Base-by-base conservation (phyloP, 169 alveolate species). In the Neospora caninum region DNA sequence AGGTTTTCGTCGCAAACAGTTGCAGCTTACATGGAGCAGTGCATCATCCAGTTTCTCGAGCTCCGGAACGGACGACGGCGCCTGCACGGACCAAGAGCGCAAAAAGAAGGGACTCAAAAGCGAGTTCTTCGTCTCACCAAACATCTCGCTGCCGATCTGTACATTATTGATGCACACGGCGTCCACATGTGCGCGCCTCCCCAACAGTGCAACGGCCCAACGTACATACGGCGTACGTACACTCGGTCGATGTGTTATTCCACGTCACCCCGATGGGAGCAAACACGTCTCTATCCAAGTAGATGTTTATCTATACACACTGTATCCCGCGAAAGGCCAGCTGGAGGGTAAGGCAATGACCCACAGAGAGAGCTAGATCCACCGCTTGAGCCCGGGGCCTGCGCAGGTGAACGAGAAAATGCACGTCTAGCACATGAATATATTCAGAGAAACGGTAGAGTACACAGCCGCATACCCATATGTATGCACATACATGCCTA, bases 41-140 rank as follows among this genome's bases (percentile, higher is more conserved):
- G 38, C 69, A 41, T 82, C 89, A 25, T 82, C 89, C 38, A 82
- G 89, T 22, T 39, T 42, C 53, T 29, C 38, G 38, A 82, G 89
- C 29, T 39, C 69, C n/a, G 89, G 67, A 13, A 49, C 69, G 7
- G 89, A 16, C 27, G 89, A 82, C 2, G 89, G 67, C 27, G 89
- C 43, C 67, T 39, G 89, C 58, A 49, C 4, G 58, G 58, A 49
- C 58, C 58, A 49, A 13, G 58, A 49, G 13, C 4, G 34, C 22
- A 38, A 82, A 10, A 78, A 78, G n/a, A 78, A 78, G 82, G 42
- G 22, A 69, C 34, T 9, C 13, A 69, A 69, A 20, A 69, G 82
- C 58, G 13, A 49, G 27, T 64, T 64, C 27, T 64, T 64, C 18
- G 27, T 18, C n/a, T 64, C 18, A 27, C n/a, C 73, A 64, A 64